These are phyloP conservation scores for Penicillium verrucosum DNA, from an alignment of 2,329 filamentous ascomycete species.

Conservation along the genomic window DNA sequence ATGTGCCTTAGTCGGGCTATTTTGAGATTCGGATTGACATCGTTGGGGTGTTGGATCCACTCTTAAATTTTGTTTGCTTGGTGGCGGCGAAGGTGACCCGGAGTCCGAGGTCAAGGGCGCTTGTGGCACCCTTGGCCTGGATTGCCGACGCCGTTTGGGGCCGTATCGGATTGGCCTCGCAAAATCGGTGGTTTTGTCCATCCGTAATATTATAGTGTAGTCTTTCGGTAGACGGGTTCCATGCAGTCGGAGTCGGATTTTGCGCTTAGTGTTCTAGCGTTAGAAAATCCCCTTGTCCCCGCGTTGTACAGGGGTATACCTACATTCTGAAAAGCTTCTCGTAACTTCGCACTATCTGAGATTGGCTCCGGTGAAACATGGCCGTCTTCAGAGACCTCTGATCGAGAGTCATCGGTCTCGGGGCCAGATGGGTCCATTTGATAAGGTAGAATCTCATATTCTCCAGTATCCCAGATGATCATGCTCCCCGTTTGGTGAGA, in stretches of 20 bases:
- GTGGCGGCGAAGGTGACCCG: constrained; percentile 14
- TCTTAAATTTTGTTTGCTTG: not conserved
- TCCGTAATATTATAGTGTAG: constrained; percentile 55
- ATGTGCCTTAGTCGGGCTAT: not conserved
- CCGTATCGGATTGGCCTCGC: constrained; percentile 14
- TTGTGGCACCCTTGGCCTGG: not conserved
- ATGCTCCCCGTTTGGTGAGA: constrained; percentile 55
- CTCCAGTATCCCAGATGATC: constrained; percentile 62
- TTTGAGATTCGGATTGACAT: not conserved
- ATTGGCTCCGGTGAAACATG: constrained; percentile 6
- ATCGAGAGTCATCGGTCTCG: constrained; percentile 36
- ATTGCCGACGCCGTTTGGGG: constrained; percentile 21
- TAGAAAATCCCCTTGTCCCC: not conserved
- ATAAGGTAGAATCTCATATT: constrained; percentile 54
- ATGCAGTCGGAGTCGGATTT: constrained; percentile 56
- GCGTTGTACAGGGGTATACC: not conserved
- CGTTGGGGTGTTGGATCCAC: not conserved
- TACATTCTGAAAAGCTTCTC: constrained; percentile 50
- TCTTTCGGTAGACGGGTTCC: constrained; percentile 52
- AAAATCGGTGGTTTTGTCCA: constrained; percentile 33
- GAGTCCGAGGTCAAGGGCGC: constrained; percentile 20
- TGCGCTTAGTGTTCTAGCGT: constrained; percentile 38
- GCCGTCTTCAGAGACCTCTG: constrained; percentile 18
- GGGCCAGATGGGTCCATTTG: constrained; percentile 32
- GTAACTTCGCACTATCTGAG: constrained; percentile 46